Base-by-base conservation (phyloP, 2,329 filamentous ascomycete genomes). In the Alternaria atra region DNA sequence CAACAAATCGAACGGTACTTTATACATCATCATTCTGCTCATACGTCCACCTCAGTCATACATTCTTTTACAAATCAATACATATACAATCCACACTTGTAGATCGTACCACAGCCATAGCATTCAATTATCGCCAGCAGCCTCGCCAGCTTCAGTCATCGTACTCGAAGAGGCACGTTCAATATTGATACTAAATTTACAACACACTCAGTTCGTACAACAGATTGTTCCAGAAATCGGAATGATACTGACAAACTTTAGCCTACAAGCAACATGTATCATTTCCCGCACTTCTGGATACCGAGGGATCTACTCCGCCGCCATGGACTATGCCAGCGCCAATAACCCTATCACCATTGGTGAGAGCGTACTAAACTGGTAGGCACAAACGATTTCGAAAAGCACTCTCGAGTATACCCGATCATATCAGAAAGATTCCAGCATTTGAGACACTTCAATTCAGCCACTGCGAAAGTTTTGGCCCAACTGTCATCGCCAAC, bases 61-160 rank as follows among this genome's bases (percentile, higher is more conserved):
- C 17, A 1, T 17, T 20, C 17, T 23, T 0, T 40, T 17, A 39
- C n/a, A 9, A 10, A 40, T 23, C 37, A 2, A 6, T 23, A 4
- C 17, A 40, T 15, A 9, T 23, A 23, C 10, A 23, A 40, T 9
- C 2, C 23, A 23, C 17, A 23, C 17, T 9, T 12, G 23, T 17
- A 5, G 5, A 39, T 20, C n/a, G n/a, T 39, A 9, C n/a, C n/a
- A 39, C 37, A 10, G n/a, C 20, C 2, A 5, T 1, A 10, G 2
- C 13, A 1, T 10, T 20, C 5, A 0, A 12, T 39, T 7, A 10
- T 1, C n/a, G 0, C 17, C 2, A 39, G n/a, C n/a, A 17, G 7
- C 8, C 17, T 40, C 2, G 13, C 17, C 5, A 6, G 12, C 17
- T 40, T 40, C 6, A 23, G 9, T 23, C 0, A 40, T 12, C 7